Percentiles rank a stretch among this genome's conserved stretches.
phyloP scores from a whole-genome alignment of 768 basidiomycete genomes.

The Roridomyces roridus region DNA sequence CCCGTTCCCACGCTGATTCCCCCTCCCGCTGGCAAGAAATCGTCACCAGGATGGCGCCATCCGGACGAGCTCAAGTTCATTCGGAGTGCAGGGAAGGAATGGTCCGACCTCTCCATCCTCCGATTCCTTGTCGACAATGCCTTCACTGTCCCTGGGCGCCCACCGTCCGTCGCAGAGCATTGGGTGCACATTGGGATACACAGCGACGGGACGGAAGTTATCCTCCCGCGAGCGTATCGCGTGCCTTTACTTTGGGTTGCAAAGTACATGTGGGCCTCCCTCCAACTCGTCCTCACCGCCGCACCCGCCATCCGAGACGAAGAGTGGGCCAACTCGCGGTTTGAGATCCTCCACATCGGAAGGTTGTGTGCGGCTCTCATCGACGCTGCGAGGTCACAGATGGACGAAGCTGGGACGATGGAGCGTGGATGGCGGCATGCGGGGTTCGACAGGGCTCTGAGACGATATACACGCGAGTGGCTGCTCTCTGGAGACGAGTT shows the following conservation, averaged over 20 bases:
- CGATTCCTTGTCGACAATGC: conserved; percentile 39
- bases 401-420: conserved; percentile 31
- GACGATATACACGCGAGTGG: conserved; percentile 50
- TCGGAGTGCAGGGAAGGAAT: conserved; percentile 1
- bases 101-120: conserved; percentile 37
- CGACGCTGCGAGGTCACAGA: conserved; percentile 36
- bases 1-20: background rate
- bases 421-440: conserved; percentile 44
- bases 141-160: conserved; percentile 42
- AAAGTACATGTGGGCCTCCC: conserved; percentile 49
- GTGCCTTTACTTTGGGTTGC: conserved; percentile 52
- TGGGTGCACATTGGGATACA: conserved; percentile 25
- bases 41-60: conserved; percentile 37
- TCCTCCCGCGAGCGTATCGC: conserved; percentile 46
- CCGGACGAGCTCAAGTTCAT: conserved; percentile 48
- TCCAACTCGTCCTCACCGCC: conserved; percentile 46
- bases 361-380: conserved; percentile 45
- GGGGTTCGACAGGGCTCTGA: conserved; percentile 49
- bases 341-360: conserved; percentile 50
- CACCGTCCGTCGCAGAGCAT: conserved; percentile 17
- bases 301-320: conserved; percentile 27
- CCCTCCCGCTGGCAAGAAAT: background rate
- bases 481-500: conserved; percentile 46
- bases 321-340: conserved; percentile 50
- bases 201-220: conserved; percentile 24